These are phyloP conservation scores for Piper betle DNA, from an alignment of 164 flowering plant genomes.

Conservation along the genomic window DNA sequence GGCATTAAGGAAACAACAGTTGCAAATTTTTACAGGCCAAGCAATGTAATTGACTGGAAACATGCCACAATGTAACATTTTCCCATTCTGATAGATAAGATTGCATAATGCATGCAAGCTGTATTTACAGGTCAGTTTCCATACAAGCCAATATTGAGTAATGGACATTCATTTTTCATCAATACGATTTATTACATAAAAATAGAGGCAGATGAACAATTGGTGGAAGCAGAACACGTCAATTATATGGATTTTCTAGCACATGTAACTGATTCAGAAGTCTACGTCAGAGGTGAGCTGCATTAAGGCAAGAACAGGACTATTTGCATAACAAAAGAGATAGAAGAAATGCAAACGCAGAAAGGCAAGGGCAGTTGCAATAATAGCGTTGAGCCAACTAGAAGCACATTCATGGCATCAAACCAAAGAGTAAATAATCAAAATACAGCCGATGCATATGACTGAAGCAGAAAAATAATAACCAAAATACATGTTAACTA, in stretches of 20 bases:
- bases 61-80: background rate
- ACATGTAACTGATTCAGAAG: background rate
- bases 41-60: background rate
- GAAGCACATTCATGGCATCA: background rate
- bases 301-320: too few species aligned
- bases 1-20: background rate
- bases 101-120: background rate
- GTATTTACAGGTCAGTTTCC: background rate
- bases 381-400: background rate
- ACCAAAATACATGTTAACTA: slow-evolving; percentile 9
- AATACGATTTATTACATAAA: background rate
- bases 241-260: background rate
- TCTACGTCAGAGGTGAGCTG: too few species aligned
- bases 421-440: background rate
- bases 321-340: too few species aligned
- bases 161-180: too few species aligned
- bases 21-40: background rate
- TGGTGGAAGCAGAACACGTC: background rate
- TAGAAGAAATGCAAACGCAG: too few species aligned
- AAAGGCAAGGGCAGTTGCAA: too few species aligned
- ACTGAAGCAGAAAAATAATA: background rate
- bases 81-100: too few species aligned
- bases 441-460: background rate
- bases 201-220: background rate
- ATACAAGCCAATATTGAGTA: background rate